phyloP scores from a whole-genome alignment of 495 filamentous ascomycete species.

The Elaphomyces granulatus region DNA sequence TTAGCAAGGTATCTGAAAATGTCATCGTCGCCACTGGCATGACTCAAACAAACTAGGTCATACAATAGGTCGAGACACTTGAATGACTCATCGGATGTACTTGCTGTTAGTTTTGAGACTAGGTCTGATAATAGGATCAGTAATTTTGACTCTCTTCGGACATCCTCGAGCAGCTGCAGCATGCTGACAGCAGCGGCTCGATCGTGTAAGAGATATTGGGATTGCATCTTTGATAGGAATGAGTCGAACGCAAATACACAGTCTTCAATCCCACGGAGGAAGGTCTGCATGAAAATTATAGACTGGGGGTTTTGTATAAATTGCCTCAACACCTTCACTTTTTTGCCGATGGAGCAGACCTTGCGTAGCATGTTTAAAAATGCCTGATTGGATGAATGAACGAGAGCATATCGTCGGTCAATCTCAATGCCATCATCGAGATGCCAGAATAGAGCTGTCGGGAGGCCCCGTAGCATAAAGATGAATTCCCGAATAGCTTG shows the following conservation, averaged over 20 bases:
- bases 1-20: conserved; percentile 45
- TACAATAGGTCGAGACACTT: conserved; percentile 61
- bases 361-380: conserved; percentile 26
- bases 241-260: conserved; percentile 30
- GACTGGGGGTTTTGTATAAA: conserved; percentile 27
- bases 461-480: conserved; percentile 71
- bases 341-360: conserved; percentile 30
- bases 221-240: conserved; percentile 30
- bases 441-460: conserved; percentile 51
- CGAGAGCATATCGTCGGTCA: conserved; percentile 24
- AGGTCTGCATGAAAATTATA: conserved; percentile 39
- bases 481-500: conserved; percentile 64
- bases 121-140: conserved; percentile 39
- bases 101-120: conserved; percentile 16
- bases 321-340: conserved; percentile 32
- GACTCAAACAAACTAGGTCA: conserved; percentile 48
- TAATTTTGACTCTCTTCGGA: conserved; percentile 38
- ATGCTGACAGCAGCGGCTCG: conserved; percentile 35
- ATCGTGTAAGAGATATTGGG: conserved; percentile 24
- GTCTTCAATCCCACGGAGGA: conserved; percentile 33
- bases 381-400: conserved; percentile 24
- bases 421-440: conserved; percentile 26
- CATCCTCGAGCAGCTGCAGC: conserved; percentile 44
- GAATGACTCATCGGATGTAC: conserved; percentile 29
- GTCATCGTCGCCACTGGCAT: conserved; percentile 48